phyloP scores from a whole-genome alignment of 2,329 filamentous ascomycete genomes.

The Zasmidium cellare region DNA sequence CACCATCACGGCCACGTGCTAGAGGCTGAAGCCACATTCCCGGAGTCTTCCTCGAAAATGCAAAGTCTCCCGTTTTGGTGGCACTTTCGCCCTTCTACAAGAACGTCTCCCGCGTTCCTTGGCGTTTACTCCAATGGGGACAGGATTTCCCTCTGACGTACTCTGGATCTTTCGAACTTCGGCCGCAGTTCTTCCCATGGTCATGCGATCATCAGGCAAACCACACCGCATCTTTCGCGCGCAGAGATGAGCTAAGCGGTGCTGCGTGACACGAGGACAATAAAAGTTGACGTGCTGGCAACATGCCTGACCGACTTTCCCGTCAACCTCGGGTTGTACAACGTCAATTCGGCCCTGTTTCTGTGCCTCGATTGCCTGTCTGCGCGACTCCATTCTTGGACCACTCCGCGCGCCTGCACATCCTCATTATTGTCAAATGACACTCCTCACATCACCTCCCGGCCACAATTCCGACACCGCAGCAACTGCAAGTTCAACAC shows the following conservation, averaged over 20 bases:
- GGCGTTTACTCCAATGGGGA: neutral
- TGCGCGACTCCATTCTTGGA: too few relatives aligned
- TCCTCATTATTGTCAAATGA: neutral
- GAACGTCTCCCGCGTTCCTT: neutral
- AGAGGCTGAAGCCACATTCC: neutral
- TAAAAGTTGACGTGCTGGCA: constrained; percentile 13
- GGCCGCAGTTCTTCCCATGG: neutral
- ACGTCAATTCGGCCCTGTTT: constrained; percentile 4
- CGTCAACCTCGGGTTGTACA: constrained; percentile 14
- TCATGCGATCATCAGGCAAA: neutral
- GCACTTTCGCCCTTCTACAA: neutral
- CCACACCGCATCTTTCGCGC: neutral
- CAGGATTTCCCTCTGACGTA: neutral
- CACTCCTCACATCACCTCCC: neutral
- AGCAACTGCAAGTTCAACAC: neutral
- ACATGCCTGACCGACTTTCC: constrained; percentile 12
- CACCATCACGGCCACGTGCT: neutral
- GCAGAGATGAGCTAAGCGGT: neutral
- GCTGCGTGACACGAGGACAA: neutral
- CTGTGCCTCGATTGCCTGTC: neutral
- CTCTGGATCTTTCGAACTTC: neutral
- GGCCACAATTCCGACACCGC: neutral
- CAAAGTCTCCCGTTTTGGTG: neutral
- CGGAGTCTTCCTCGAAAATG: neutral
- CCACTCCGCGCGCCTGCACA: constrained; percentile 1